Percentiles rank a stretch among this genome's conserved stretches.
These are phyloP conservation scores for Populus hybrid DNA, from an alignment of 441 rosid species.

Conservation along the genomic window DNA sequence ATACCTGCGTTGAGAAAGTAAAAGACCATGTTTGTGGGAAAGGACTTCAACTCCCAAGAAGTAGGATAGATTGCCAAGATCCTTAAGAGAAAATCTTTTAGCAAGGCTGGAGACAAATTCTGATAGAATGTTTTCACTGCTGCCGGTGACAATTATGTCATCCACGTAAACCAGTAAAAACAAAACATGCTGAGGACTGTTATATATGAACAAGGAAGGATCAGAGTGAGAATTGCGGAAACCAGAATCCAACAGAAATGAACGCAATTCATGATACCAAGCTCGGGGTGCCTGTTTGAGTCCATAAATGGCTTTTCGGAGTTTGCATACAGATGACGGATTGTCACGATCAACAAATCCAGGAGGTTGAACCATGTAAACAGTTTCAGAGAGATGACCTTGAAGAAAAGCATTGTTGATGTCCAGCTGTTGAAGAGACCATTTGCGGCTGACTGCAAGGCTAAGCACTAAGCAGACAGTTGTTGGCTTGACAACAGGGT, in stretches of 20 bases:
- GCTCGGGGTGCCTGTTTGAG: constrained; percentile 16
- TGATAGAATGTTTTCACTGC: fast-evolving
- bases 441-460: neutral
- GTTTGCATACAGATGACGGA: neutral
- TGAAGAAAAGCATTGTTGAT: neutral
- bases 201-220: neutral
- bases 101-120: neutral
- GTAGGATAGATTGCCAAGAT: neutral
- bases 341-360: neutral
- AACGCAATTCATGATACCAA: neutral
- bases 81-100: neutral
- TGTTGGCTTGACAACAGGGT: neutral
- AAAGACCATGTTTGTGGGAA: too few species aligned
- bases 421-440: neutral
- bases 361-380: neutral
- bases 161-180: neutral
- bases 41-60: too few species aligned
- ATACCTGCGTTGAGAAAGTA: too few species aligned
- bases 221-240: neutral
- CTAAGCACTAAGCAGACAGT: neutral
- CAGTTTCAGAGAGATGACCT: neutral
- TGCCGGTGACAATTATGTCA: neutral
- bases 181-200: neutral
- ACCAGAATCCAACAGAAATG: neutral
- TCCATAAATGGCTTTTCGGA: neutral